Conservation (phyloP, 2,329 filamentous ascomycete species). For the Aspergillus melleus region DNA sequence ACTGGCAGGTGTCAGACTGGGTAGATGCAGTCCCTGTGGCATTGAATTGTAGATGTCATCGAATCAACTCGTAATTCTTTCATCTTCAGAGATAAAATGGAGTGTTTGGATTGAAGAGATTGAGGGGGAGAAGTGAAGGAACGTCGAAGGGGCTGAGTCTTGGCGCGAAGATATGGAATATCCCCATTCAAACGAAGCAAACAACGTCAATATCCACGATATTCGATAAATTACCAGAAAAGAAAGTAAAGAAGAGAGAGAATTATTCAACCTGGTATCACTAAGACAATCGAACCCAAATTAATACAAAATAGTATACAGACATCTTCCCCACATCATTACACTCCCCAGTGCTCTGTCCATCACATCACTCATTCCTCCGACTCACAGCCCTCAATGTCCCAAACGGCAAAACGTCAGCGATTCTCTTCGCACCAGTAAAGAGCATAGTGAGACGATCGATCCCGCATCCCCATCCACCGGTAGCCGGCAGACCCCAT, state of each 20-base stretch:
- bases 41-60: too few species aligned
- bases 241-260: background rate
- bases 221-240: background rate
- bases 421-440: slow-evolving; percentile 73
- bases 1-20: too few species aligned
- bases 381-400: slow-evolving; percentile 62
- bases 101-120: too few species aligned
- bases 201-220: background rate
- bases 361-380: slow-evolving; percentile 10
- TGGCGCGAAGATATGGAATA: too few species aligned
- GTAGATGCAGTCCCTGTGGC: too few species aligned
- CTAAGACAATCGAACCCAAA: background rate
- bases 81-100: too few species aligned
- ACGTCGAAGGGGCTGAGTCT: too few species aligned
- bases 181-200: background rate
- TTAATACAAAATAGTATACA: slow-evolving; percentile 6
- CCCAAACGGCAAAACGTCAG: slow-evolving; percentile 85
- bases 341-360: background rate
- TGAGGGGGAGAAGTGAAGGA: too few species aligned
- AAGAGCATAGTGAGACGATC: slow-evolving; percentile 93
- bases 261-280: background rate
- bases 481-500: slow-evolving; percentile 90
- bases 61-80: too few species aligned
- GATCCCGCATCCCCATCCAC: slow-evolving; percentile 93
- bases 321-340: slow-evolving; percentile 4